phyloP scores from a whole-genome alignment of 2,329 filamentous ascomycete genomes.

The Hypoxylon sp. region DNA sequence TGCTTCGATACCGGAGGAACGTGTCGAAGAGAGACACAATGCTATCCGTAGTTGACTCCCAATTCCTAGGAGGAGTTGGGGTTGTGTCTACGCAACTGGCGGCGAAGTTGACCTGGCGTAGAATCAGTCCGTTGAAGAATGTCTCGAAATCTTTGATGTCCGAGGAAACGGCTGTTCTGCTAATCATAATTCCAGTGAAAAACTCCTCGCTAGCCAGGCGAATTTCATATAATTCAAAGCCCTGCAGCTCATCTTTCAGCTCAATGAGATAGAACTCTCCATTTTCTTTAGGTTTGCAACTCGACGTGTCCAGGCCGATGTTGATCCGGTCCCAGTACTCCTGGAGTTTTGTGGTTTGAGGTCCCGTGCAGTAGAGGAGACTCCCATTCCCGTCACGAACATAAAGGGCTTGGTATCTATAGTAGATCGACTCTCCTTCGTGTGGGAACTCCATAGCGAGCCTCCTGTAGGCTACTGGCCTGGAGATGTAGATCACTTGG shows the following conservation, averaged over 20 bases:
- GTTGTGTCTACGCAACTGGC: background rate
- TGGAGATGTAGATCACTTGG: background rate
- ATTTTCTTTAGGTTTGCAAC: background rate
- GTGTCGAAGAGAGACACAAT: constrained; percentile 36
- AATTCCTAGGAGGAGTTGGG: background rate
- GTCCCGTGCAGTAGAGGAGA: constrained; percentile 32
- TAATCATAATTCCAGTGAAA: constrained; percentile 27
- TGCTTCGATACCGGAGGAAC: constrained; percentile 33
- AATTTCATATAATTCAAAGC: constrained; percentile 23
- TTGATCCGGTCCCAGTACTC: constrained; percentile 25
- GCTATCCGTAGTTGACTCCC: constrained; percentile 12
- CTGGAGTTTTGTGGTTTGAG: constrained; percentile 6
- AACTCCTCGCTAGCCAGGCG: background rate
- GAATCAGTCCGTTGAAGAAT: constrained; percentile 27
- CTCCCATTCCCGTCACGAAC: constrained; percentile 10
- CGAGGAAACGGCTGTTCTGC: background rate
- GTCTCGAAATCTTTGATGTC: constrained; percentile 25
- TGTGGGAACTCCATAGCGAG: constrained; percentile 31
- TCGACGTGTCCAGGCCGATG: background rate
- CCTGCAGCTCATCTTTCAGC: constrained; percentile 8
- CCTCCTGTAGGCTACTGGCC: background rate
- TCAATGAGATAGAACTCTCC: constrained; percentile 8
- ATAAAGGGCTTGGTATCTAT: constrained; percentile 31
- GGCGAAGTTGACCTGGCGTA: constrained; percentile 30
- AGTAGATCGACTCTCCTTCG: constrained; percentile 34